Evolutionary conservation across 169 alveolate genomes (phyloP).

Genomic region (Perkinsus marinus): DNA sequence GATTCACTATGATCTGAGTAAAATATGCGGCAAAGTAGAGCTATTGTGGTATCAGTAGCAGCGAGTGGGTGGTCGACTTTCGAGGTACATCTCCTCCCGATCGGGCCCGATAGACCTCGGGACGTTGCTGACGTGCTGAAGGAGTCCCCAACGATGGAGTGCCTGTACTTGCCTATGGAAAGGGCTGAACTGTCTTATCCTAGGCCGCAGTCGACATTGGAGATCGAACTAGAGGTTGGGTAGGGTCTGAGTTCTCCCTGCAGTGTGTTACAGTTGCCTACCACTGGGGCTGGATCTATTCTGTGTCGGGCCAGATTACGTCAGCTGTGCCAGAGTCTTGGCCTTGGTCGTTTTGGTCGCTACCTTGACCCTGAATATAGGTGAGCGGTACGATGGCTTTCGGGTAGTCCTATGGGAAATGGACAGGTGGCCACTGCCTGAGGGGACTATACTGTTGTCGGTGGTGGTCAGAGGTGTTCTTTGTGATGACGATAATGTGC

Average conservation of each 20-base stretch:
- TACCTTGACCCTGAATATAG: background rate
- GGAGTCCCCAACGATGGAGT: background rate
- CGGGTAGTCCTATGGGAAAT: too few relatives aligned
- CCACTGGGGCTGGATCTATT: background rate
- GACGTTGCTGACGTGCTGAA: background rate
- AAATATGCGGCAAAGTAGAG: too few relatives aligned
- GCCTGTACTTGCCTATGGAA: background rate
- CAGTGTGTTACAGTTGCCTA: background rate
- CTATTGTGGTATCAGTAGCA: too few relatives aligned
- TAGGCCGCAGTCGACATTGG: background rate
- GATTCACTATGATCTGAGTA: too few relatives aligned
- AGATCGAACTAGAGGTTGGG: background rate
- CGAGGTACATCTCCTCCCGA: background rate
- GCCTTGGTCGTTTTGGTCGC: background rate
- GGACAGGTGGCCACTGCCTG: background rate
- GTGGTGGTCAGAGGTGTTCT: background rate
- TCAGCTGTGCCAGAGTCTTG: background rate
- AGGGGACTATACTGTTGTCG: background rate
- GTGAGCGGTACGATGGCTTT: background rate
- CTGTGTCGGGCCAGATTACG: background rate
- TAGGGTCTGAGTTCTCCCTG: background rate
- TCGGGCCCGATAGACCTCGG: background rate
- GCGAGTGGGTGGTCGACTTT: too few relatives aligned
- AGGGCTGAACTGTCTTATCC: background rate
- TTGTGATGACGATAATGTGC: background rate